Percentiles rank a stretch among this genome's conserved stretches.
Evolutionary conservation across 768 basidiomycete species (phyloP).

Genomic region (Russula brevipes): DNA sequence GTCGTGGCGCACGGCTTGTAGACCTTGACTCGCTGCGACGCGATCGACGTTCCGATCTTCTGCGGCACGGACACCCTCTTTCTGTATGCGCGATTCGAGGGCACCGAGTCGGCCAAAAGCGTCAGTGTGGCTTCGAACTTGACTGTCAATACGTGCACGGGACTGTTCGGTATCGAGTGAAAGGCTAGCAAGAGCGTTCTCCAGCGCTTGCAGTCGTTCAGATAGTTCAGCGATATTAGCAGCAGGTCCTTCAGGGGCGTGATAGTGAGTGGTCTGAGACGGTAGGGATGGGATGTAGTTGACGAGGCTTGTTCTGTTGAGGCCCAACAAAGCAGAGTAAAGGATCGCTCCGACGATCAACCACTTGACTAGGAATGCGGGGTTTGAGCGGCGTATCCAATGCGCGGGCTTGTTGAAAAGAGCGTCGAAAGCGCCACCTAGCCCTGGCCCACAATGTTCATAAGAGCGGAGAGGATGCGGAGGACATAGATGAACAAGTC

Average conservation of each 20-base stretch:
- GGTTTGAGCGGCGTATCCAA: conserved; percentile 35
- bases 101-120: conserved; percentile 49
- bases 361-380: conserved; percentile 40
- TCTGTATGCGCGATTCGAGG: conserved; percentile 52
- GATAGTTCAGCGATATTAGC: conserved; percentile 63
- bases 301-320: conserved; percentile 32
- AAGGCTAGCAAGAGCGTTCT: conserved; percentile 56
- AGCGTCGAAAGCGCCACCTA: conserved; percentile 47
- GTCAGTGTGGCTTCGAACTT: conserved; percentile 46
- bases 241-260: conserved; percentile 53
- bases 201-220: conserved; percentile 56
- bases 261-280: conserved; percentile 38
- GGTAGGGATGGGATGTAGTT: conserved; percentile 27
- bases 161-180: conserved; percentile 50
- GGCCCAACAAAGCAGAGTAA: conserved; percentile 43
- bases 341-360: conserved; percentile 40
- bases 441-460: conserved; percentile 31
- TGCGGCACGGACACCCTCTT: conserved; percentile 40
- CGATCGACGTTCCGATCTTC: conserved; percentile 52
- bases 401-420: conserved; percentile 45
- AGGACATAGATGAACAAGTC: conserved; percentile 24
- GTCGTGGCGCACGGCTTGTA: conserved; percentile 23
- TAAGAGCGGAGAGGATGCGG: conserved; percentile 23
- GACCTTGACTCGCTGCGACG: conserved; percentile 30
- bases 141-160: conserved; percentile 48